Conservation (phyloP, 108 stramenopile species). For the Cylindrotheca fusiformis region DNA sequence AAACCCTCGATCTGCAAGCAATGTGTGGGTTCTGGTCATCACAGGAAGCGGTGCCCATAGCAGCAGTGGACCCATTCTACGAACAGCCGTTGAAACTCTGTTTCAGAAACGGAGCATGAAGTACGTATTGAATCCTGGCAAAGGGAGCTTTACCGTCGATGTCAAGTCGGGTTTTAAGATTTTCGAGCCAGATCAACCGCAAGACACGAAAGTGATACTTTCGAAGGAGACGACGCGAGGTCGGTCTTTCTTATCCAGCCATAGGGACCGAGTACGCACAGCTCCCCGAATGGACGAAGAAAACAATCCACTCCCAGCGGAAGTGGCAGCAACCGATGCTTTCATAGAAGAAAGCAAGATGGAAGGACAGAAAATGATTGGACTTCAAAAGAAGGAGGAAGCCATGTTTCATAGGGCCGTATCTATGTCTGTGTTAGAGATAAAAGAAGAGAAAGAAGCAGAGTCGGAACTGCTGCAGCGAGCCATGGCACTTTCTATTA, state of each 20-base stretch:
- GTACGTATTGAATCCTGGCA: constrained; percentile 33
- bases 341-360: constrained; percentile 10
- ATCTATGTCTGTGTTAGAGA: constrained; percentile 21
- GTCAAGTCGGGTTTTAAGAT: constrained; percentile 58
- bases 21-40: constrained; percentile 32
- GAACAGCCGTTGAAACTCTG: constrained; percentile 42
- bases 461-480: not conserved
- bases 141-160: constrained; percentile 55
- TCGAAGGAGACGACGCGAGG: not conserved
- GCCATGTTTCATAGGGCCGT: constrained; percentile 3
- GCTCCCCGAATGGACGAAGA: not conserved
- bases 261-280: not conserved
- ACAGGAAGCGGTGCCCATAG: constrained; percentile 55
- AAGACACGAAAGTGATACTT: constrained; percentile 24
- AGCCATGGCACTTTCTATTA: constrained; percentile 5
- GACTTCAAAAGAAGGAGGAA: constrained; percentile 21
- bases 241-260: not conserved
- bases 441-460: constrained; percentile 10
- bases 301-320: constrained; percentile 1
- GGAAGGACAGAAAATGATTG: not conserved
- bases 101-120: constrained; percentile 59
- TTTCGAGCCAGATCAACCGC: constrained; percentile 29
- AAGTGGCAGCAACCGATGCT: constrained; percentile 4
- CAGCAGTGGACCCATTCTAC: constrained; percentile 50
- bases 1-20: not conserved